Conservation (phyloP, 1,284 basidiomycete genomes). For the Melampsora allii-populina region DNA sequence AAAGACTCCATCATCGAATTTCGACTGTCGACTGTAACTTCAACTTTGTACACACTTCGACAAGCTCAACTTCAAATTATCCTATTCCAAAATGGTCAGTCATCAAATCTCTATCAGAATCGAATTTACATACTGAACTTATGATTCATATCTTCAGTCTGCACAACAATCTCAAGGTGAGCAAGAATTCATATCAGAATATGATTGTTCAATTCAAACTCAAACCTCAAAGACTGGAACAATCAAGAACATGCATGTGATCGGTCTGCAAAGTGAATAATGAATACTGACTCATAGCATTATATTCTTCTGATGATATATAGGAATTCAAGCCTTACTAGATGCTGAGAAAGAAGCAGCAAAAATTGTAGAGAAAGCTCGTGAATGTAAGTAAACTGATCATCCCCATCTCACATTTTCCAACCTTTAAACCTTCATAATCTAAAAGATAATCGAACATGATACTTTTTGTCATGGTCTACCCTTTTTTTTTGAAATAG, state of each 20-base stretch:
- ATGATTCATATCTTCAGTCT: not conserved
- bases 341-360: constrained; percentile 41
- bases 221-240: not conserved
- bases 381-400: constrained; percentile 20
- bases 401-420: not conserved
- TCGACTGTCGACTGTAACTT: too few species aligned
- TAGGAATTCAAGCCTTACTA: constrained; percentile 36
- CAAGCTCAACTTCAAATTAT: not conserved
- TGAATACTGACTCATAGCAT: not conserved
- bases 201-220: not conserved
- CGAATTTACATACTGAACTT: too few species aligned
- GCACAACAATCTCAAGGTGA: constrained; percentile 42
- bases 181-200: not conserved
- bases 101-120: not conserved
- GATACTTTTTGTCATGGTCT: not conserved
- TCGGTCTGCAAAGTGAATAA: not conserved
- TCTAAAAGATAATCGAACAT: not conserved
- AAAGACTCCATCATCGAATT: too few species aligned
- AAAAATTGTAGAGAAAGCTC: constrained; percentile 35
- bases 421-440: not conserved
- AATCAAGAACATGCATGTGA: too few species aligned
- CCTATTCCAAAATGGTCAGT: not conserved
- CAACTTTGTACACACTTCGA: not conserved
- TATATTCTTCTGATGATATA: not conserved
- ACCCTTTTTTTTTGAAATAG: not conserved